Evolutionary conservation across 371 early-diverging fungal genomes (phyloP).

Genomic region (Apophysomyces ossiformis): DNA sequence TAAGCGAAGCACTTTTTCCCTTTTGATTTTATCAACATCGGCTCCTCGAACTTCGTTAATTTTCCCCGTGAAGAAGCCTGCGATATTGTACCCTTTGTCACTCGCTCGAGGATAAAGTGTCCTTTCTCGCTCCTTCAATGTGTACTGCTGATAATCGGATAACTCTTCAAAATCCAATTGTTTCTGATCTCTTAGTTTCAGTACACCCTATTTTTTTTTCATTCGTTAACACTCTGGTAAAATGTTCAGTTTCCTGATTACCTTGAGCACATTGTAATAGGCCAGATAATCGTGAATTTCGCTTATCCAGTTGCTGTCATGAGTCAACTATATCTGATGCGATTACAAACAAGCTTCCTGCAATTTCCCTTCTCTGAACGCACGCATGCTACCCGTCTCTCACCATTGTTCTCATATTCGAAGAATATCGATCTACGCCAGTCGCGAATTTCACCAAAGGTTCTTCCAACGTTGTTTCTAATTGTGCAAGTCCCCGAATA

Average conservation of each 20-base stretch:
- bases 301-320: slow-evolving; percentile 75
- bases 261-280: slow-evolving; percentile 87
- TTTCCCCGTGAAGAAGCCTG: slow-evolving; percentile 84
- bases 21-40: slow-evolving; percentile 81
- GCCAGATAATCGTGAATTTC: slow-evolving; percentile 86
- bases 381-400: slow-evolving; percentile 5
- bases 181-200: slow-evolving; percentile 90
- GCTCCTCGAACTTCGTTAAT: slow-evolving; percentile 90
- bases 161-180: slow-evolving; percentile 93
- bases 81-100: slow-evolving; percentile 61
- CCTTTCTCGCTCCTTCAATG: slow-evolving; percentile 64
- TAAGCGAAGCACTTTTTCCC: slow-evolving; percentile 75
- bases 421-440: slow-evolving; percentile 63
- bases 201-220: slow-evolving; percentile 53
- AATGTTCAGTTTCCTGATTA: slow-evolving; percentile 18
- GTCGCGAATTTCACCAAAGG: slow-evolving; percentile 69
- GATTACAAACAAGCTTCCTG: slow-evolving; percentile 6
- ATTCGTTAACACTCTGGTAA: neutral
- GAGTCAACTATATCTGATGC: slow-evolving; percentile 16
- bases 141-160: slow-evolving; percentile 72
- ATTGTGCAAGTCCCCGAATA: slow-evolving; percentile 72
- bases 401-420: slow-evolving; percentile 70
- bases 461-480: slow-evolving; percentile 80
- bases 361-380: neutral
- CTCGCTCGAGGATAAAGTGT: slow-evolving; percentile 57